A percentile compares a stretch with the other conserved stretches of the same genome.
Evolutionary conservation across 345 rosid species (phyloP).

Genomic region (Hibiscus mutabilis): DNA sequence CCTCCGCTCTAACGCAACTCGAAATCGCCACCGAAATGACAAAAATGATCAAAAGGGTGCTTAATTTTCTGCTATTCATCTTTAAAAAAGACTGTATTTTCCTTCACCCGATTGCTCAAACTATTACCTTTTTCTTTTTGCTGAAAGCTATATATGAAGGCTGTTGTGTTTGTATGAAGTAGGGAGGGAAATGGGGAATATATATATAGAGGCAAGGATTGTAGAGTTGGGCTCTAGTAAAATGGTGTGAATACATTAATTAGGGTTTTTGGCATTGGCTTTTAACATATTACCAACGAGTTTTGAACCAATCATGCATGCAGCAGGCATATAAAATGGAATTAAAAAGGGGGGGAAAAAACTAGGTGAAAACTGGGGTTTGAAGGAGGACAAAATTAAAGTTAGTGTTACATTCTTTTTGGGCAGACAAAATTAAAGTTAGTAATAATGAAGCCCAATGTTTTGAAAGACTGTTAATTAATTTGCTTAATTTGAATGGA

Average conservation of each 20-base stretch:
- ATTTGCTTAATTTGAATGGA: not conserved
- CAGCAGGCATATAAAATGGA: not conserved
- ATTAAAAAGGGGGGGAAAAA: not conserved
- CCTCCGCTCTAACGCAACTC: constrained; percentile 28
- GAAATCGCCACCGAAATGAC: constrained; percentile 20
- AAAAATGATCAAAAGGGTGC: constrained; percentile 21
- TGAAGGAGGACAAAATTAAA: not conserved
- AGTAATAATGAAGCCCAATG: no score
- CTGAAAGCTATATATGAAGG: not conserved
- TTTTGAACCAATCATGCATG: constrained; percentile 14
- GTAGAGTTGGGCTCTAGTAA: not conserved
- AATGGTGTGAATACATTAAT: not conserved
- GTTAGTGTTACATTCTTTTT: no score
- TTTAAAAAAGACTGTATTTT: not conserved
- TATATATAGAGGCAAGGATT: not conserved
- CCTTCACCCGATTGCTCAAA: not conserved
- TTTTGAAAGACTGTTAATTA: no score
- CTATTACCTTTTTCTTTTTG: not conserved
- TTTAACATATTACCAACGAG: constrained; percentile 2
- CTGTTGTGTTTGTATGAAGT: not conserved
- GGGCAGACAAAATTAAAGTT: no score
- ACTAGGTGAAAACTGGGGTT: not conserved
- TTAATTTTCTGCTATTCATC: constrained; percentile 17
- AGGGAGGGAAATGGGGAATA: not conserved
- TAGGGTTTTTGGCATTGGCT: not conserved